Evolutionary conservation across 2,329 filamentous ascomycete genomes (phyloP), one percentile per base, ranked within the genome.

Genomic region (Sporothrix dimorphospora): DNA sequence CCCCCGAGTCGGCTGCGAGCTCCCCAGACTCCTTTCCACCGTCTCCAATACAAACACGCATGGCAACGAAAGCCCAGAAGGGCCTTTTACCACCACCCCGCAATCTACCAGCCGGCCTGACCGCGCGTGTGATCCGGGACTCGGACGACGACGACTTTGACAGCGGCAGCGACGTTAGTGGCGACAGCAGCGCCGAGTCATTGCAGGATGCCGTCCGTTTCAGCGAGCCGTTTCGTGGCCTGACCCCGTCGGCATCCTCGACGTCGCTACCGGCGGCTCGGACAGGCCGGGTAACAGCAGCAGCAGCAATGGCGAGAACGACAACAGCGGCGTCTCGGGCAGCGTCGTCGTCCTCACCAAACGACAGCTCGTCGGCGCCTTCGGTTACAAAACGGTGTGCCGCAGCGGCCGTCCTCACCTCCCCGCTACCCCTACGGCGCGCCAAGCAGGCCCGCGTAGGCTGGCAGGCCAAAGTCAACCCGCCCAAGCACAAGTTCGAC

Each of bases 401-500:
- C 14, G 70, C 75, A 8, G 73, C 68, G 21, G 70, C 59, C 11
- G 49, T 74, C 30, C 72, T 71, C 42, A 49, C 73, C 72, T 82
- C 87, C 4, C 86, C 88, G 5, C 76, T 88, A 66, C 83, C 86
- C 1, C 80, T 85, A 71, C 72, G 75, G 24, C 73, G 71, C 3
- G 69, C 69, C 40, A 76, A 75, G 51, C 73, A 74, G 21, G 40
- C 59, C 6, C 68, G 72, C 55, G 21, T 69, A 6, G 8, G 69
- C 34, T 67, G n/a, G 47, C 45, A 16, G 45, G 16, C 59, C 11
- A 16, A 24, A 4, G 82, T 83, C n/a, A 65, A 65, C 4, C 82
- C 83, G 59, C 81, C 85, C 19, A 87, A 85, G 76, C 89, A 90
- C 79, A 90, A 87, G 75, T 91, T 90, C 74, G 87, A 90, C 70